Conservation (phyloP, 2,329 filamentous ascomycete genomes). For the Fusarium sacchari region DNA sequence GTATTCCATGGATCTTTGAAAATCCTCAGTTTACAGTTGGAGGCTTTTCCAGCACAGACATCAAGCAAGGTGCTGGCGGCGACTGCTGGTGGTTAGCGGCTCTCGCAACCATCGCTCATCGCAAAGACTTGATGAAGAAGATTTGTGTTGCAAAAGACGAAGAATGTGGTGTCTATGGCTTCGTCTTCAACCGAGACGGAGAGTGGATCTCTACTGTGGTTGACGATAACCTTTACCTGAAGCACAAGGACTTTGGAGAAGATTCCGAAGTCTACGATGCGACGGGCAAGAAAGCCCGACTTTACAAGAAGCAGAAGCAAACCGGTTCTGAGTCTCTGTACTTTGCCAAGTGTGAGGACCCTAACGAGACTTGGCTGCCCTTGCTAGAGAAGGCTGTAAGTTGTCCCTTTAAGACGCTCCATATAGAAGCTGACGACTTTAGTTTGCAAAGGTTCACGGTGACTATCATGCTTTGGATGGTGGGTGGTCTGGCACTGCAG, state of each 20-base stretch:
- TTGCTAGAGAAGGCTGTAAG: conserved; percentile 73
- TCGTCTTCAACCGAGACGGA: conserved; percentile 76
- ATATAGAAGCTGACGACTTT: neutral
- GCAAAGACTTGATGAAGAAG: conserved; percentile 70
- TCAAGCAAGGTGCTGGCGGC: conserved; percentile 61
- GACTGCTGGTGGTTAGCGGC: conserved; percentile 81
- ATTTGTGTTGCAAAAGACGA: conserved; percentile 75
- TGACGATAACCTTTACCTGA: conserved; percentile 69
- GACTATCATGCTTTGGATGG: conserved; percentile 76
- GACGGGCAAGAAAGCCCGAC: conserved; percentile 63
- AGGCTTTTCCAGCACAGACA: conserved; percentile 53
- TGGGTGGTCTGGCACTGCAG: conserved; percentile 67
- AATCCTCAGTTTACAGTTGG: conserved; percentile 53
- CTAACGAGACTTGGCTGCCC: conserved; percentile 79
- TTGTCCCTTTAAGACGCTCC: neutral
- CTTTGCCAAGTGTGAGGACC: conserved; percentile 74
- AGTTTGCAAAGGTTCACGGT: conserved; percentile 78
- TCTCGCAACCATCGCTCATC: conserved; percentile 74
- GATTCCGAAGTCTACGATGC: conserved; percentile 50
- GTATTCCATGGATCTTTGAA: conserved; percentile 57
- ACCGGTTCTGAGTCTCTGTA: conserved; percentile 75
- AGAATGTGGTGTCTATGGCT: conserved; percentile 76
- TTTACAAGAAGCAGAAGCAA: conserved; percentile 70
- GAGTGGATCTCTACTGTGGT: conserved; percentile 78
- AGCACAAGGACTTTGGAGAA: conserved; percentile 54